Evolutionary conservation across 2,329 filamentous ascomycete species (phyloP), one percentile per base, ranked within the genome.

Genomic region (Paecilomyces sp.): DNA sequence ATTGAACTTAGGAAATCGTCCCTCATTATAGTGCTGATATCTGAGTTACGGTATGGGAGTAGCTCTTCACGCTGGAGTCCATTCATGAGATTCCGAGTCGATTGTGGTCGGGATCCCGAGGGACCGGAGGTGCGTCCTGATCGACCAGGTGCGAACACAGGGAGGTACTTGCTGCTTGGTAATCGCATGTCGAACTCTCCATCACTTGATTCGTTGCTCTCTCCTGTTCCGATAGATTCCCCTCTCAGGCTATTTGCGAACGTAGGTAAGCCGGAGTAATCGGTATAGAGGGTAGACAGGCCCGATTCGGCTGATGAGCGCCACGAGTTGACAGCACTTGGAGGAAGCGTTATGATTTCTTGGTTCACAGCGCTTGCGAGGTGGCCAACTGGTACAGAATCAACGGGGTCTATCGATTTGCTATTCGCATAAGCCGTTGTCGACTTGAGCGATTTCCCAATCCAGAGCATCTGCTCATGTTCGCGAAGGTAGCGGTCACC

Each of bases 401-500:
- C 68, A 1, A 62, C 55, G 1, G 68, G 67, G 22, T 71, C 69
- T 22, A 62, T 64, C 22, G 64, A n/a, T 33, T 66, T 62, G 12
- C 63, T 68, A 8, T 62, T 64, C 22, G 63, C 59, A 3, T 70
- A 66, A 28, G 57, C 69, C 31, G 68, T 65, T 68, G 74, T 74
- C 51, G 69, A 63, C 58, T 72, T 75, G 9, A 66, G 64, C 2
- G 70, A 67, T 63, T 77, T 77, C 56, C 74, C 74, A 41, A 77
- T 72, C 82, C 82, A 84, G 60, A 83, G 79, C 80, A 82, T 83
- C 65, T 87, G 84, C 67, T 86, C 84, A 68, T 86, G 83, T 67
- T 85, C 84, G 41, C 85, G 80, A 25, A 86, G 77, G 66, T 86
- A 86, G 0, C 83, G 77, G 52, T 85, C 81, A 2, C 83, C 83